Evolutionary conservation across 495 filamentous ascomycete species (phyloP).

Genomic region (Podospora anserina): DNA sequence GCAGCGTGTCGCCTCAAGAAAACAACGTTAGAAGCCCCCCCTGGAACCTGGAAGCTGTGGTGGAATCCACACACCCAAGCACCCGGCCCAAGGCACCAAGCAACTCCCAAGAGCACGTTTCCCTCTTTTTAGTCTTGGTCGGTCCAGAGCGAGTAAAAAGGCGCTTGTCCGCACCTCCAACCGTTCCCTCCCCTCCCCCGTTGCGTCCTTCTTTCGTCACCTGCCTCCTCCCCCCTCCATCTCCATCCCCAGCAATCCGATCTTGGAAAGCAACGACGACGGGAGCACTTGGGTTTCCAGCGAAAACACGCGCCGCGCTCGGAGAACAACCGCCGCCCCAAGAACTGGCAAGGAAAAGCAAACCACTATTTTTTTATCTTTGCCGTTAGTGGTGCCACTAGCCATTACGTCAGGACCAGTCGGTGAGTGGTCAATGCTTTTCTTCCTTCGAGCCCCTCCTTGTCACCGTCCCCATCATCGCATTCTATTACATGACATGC

Average conservation of each 20-base stretch:
- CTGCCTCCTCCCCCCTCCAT: neutral
- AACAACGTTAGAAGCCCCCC: neutral
- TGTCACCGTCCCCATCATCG: neutral
- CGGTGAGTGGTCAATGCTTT: constrained; percentile 10
- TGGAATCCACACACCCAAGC: neutral
- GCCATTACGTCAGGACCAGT: constrained; percentile 9
- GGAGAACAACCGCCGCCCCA: no score
- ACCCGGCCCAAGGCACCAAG: no score
- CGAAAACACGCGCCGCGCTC: neutral
- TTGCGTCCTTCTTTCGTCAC: neutral
- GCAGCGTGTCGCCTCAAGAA: neutral
- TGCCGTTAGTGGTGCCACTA: neutral
- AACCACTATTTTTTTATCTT: neutral
- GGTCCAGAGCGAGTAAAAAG: constrained; percentile 1
- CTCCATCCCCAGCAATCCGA: neutral
- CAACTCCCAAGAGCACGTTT: neutral
- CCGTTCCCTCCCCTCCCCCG: neutral
- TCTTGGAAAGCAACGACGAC: neutral
- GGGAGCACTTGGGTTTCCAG: neutral
- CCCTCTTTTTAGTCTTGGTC: neutral
- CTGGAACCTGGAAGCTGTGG: neutral
- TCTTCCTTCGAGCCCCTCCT: neutral
- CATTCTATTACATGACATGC: neutral
- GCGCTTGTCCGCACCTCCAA: constrained; percentile 1
- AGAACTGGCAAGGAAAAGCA: neutral